These are phyloP conservation scores for Selaginella moellendorffii DNA, from an alignment of 75 land plant genomes.

Conservation along the genomic window DNA sequence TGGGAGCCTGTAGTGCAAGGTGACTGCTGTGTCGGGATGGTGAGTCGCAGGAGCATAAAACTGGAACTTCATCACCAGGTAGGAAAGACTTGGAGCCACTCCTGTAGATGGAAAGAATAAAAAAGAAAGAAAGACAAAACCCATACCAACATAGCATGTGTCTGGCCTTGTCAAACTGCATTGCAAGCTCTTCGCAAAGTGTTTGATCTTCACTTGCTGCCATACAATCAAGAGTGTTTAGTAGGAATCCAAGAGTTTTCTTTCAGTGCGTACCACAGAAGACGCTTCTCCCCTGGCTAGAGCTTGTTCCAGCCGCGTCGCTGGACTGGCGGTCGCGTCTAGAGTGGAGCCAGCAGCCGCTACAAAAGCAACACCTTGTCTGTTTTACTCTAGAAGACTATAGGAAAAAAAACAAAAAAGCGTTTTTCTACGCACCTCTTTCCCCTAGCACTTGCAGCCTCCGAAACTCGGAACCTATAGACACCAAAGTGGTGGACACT, in stretches of 20 bases:
- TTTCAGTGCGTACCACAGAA: constrained; percentile 44
- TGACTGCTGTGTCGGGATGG: constrained; percentile 66
- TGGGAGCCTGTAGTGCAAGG: constrained; percentile 83
- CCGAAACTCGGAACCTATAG: constrained; percentile 70
- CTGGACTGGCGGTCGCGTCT: constrained; percentile 40
- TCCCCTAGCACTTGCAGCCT: constrained; percentile 63
- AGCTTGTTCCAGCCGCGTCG: constrained; percentile 49
- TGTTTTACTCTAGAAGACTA: too few relatives aligned
- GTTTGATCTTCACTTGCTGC: constrained; percentile 76
- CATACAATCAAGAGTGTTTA: not conserved
- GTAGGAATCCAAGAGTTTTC: not conserved
- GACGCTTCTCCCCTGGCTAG: constrained; percentile 59
- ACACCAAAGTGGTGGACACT: constrained; percentile 60
- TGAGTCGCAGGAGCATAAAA: constrained; percentile 73
- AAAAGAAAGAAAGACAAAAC: not conserved
- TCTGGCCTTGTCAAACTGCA: constrained; percentile 76
- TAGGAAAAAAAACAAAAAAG: too few relatives aligned
- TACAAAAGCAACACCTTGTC: too few relatives aligned
- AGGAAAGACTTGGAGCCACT: constrained; percentile 48
- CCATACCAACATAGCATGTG: constrained; percentile 65
- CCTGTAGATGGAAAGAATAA: constrained; percentile 21
- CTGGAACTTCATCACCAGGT: constrained; percentile 80
- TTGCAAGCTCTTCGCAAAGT: constrained; percentile 71
- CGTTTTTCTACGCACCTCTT: constrained; percentile 45
- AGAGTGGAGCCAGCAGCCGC: constrained; percentile 30